Conservation (phyloP, 805 yeast species). For the Lipomyces oligophaga region DNA sequence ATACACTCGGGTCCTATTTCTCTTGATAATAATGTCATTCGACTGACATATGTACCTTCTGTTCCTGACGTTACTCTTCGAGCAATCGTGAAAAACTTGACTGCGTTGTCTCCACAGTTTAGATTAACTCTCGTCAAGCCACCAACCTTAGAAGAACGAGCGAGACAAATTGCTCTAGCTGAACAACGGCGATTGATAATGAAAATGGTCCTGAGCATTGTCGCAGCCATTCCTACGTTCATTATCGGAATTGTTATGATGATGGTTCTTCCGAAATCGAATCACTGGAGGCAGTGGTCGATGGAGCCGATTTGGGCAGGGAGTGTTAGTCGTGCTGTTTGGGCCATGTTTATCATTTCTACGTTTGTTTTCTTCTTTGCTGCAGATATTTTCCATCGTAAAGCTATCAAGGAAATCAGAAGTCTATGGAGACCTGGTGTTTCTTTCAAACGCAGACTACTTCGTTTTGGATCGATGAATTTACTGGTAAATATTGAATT, state of each 20-base stretch:
- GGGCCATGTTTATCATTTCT: constrained; percentile 61
- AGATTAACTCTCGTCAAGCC: constrained; percentile 53
- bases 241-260: constrained; percentile 65
- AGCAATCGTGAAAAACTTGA: constrained; percentile 49
- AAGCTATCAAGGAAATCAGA: constrained; percentile 57
- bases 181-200: constrained; percentile 48
- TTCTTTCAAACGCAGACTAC: constrained; percentile 52
- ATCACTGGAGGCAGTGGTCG: constrained; percentile 50
- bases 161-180: constrained; percentile 46
- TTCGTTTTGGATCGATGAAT: constrained; percentile 76
- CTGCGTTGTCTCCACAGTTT: constrained; percentile 47
- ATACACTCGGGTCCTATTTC: constrained; percentile 55
- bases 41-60: constrained; percentile 62
- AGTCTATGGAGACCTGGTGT: constrained; percentile 56
- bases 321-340: constrained; percentile 55
- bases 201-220: constrained; percentile 49
- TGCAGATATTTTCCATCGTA: constrained; percentile 66
- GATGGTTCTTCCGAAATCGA: constrained; percentile 50
- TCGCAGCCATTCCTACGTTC: constrained; percentile 64
- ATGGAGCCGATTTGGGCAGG: constrained; percentile 63
- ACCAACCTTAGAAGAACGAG: constrained; percentile 60
- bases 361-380: constrained; percentile 74
- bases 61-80: constrained; percentile 54
- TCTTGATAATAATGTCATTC: constrained; percentile 53
- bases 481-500: constrained; percentile 40